Evolutionary conservation across 768 basidiomycete species (phyloP), one percentile per base, ranked within the genome.

Genomic region (Xerocomellus chrysenteron): DNA sequence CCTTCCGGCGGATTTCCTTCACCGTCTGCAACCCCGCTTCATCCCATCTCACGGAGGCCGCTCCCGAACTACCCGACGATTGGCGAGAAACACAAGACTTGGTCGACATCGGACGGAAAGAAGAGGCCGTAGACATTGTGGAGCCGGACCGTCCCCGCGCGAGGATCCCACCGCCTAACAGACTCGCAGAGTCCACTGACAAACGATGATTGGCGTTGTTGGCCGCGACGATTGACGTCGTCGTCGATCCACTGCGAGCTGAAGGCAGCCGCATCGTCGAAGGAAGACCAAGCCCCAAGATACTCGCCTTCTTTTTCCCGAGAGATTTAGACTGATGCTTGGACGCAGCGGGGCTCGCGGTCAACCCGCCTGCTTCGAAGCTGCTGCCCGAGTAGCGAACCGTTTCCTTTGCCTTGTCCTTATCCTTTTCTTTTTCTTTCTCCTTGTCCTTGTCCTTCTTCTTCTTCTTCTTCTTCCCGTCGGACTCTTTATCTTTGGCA

Each of bases 361-460:
- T 79, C 59, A 82, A 75, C 5, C 76, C 72, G n/a, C 88, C 88
- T 1, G 81, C 80, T 65, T 90, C 88, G 62, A 89, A 90, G 63
- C 82, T 84, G 67, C 83, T 83, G 2, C 80, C 77, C 2, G 86
- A 87, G 58, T 75, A 70, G 21, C 83, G 79, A 28, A 61, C 62
- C 24, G 72, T 73, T 58, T 74, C 70, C 50, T 64, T 67, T 42
- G 62, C 62, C 58, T 68, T 75, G 28, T 69, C 65, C 6, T 73
- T 69, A 17, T 70, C 73, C 47, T 68, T 69, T 16, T 72, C 70
- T 52, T 72, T 77, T 33, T 77, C 65, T 5, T 70, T 75, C 33
- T 69, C 65, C 9, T 74, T 69, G 16, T 71, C 73, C 46, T 71
- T 77, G 35, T 77, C 73, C 61, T 73, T 74, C 52, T 74, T 74